Base-by-base conservation (phyloP, 2,329 filamentous ascomycete species). In the Verticillium zaregamsianum region DNA sequence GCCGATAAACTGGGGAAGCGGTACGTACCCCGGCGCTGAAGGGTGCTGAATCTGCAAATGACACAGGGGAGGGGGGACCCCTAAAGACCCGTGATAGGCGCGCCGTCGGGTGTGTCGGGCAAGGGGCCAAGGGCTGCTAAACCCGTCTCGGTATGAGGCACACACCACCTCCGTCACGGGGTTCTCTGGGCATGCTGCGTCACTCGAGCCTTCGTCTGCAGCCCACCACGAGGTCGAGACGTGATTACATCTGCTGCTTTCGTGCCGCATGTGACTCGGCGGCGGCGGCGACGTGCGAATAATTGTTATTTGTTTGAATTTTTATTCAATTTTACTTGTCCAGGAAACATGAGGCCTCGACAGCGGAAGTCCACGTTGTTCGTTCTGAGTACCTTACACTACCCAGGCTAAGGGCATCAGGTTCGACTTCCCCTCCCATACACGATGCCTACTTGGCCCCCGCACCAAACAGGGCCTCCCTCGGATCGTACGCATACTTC, bases 401-500 rank as follows among this genome's bases (percentile, higher is more conserved):
- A 28, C 28, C 28, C 4, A 28, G 28, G 28, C 6, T 4, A 28
- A 28, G 28, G 28, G 28, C 28, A 5, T 5, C 28, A 6, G 28
- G 28, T 28, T 28, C 28, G 4, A 28, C 28, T 6, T 5, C 28
- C 28, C 6, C 6, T 28, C 28, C 28, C 28, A 28, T 28, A 6
- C 28, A 6, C 4, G 3, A 28, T 55, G 55, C 23, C 64, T 72
- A 79, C 64, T 82, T 82, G 60, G 77, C 73, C 5, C 73, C 76
- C 1, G 72, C 68, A 7, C 76, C 78, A 71, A 89, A 90, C 60
- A 91, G 68, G 15, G 81, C 85, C 72, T 85, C 77, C 67, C 81
- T 74, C 7, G 88, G 86, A 69, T 91, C 80, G 68, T 91, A 91
- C 15, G 80, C 83, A 68, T 91, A 91, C 72, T 84, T 82, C 60